Percentiles rank a stretch among this genome's conserved stretches.
These are phyloP conservation scores for Aspergillus sp. DNA, from an alignment of 2,329 filamentous ascomycete species.

Conservation along the genomic window DNA sequence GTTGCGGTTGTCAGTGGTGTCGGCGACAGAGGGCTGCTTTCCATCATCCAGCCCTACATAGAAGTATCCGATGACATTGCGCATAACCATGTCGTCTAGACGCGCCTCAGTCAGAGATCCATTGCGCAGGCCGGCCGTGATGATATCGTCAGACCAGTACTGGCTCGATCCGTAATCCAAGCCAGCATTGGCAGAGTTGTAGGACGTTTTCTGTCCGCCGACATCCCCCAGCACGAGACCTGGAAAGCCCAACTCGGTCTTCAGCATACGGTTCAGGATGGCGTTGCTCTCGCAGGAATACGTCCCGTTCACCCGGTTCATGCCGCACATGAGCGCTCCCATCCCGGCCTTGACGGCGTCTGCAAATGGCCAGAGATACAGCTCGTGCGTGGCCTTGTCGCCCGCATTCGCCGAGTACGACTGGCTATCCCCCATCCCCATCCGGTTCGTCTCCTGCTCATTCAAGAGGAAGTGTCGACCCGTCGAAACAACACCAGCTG, in stretches of 20 bases:
- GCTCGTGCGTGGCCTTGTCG: conserved; percentile 64
- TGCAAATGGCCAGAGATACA: conserved; percentile 67
- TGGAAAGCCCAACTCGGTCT: conserved; percentile 74
- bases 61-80: background rate
- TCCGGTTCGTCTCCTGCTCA: conserved; percentile 54
- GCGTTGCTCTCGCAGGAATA: conserved; percentile 79
- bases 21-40: background rate
- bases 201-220: background rate
- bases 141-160: background rate
- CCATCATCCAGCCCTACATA: background rate
- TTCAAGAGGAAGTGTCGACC: conserved; percentile 54
- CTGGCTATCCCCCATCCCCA: conserved; percentile 30
- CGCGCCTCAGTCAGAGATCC: conserved; percentile 25
- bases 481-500: background rate
- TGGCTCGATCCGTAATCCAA: background rate
- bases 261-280: conserved; percentile 71
- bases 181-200: conserved; percentile 15
- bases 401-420: conserved; percentile 59
- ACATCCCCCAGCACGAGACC: background rate
- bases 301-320: conserved; percentile 70
- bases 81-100: conserved; percentile 60
- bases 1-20: background rate
- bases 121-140: background rate
- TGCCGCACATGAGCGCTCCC: background rate
- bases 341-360: conserved; percentile 60